These are phyloP conservation scores for Podaxis mareebaensis DNA, from an alignment of 768 basidiomycete genomes.

Conservation along the genomic window DNA sequence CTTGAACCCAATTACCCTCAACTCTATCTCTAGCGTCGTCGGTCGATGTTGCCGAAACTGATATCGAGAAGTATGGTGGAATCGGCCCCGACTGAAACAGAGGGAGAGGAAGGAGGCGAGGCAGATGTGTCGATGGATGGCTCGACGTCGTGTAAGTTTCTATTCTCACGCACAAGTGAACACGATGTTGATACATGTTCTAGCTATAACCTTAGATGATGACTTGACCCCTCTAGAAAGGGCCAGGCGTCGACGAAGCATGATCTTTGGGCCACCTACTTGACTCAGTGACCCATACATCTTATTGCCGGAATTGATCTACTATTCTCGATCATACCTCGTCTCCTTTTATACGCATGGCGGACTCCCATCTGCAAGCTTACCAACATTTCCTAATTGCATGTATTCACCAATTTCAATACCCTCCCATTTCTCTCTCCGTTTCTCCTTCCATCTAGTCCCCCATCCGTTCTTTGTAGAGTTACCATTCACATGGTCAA, in stretches of 20 bases:
- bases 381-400: neutral
- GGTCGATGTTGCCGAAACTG: conserved; percentile 70
- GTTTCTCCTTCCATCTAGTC: neutral
- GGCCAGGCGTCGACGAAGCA: conserved; percentile 54
- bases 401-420: neutral
- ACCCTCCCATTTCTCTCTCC: neutral
- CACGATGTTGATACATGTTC: conserved; percentile 18
- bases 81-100: conserved; percentile 24
- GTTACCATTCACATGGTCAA: neutral
- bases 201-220: conserved; percentile 49
- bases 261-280: conserved; percentile 31
- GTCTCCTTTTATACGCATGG: neutral
- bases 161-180: conserved; percentile 1
- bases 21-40: conserved; percentile 53
- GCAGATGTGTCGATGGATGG: conserved; percentile 45
- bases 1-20: conserved; percentile 1
- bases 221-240: conserved; percentile 69
- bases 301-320: neutral
- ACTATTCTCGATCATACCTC: neutral
- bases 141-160: conserved; percentile 42
- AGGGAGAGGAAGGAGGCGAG: conserved; percentile 29
- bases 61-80: conserved; percentile 32
- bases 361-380: neutral
- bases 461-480: neutral
- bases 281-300: conserved; percentile 15